These are phyloP conservation scores for Chlorella variabilis DNA, from an alignment of 163 green algal genomes.

Conservation along the genomic window DNA sequence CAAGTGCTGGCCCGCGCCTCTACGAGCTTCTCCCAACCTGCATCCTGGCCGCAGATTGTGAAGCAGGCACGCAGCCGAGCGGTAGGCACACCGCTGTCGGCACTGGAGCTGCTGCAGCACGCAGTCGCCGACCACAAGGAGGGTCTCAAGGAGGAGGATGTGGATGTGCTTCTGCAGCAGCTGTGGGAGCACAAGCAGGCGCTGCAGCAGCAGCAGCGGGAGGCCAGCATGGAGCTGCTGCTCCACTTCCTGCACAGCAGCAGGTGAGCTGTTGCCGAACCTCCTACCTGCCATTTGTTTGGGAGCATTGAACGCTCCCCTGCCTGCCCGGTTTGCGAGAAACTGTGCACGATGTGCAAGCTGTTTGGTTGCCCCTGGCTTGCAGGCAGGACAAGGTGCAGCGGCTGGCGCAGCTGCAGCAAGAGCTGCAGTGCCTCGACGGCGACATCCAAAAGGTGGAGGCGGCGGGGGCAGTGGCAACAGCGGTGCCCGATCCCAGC, in stretches of 20 bases:
- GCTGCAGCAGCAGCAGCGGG: conserved; percentile 61
- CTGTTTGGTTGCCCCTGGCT: background rate
- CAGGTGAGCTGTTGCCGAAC: conserved; percentile 39
- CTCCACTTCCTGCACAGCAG: conserved; percentile 81
- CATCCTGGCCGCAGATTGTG: background rate
- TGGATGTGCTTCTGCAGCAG: conserved; percentile 53
- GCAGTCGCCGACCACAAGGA: conserved; percentile 8
- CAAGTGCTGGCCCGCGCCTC: no score
- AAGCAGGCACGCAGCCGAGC: background rate
- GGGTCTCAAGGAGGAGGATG: conserved; percentile 20
- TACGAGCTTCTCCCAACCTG: no score
- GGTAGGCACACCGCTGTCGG: background rate
- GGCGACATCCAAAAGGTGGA: conserved; percentile 53
- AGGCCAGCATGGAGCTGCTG: conserved; percentile 75
- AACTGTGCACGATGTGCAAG: background rate
- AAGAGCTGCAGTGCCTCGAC: conserved; percentile 64
- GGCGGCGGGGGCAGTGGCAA: background rate
- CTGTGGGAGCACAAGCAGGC: conserved; percentile 46
- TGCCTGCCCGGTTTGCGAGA: no score
- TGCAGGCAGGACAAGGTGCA: conserved; percentile 66
- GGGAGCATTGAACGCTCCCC: no score
- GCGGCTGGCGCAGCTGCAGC: conserved; percentile 56
- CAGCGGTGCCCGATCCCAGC: background rate
- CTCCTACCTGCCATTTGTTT: no score
- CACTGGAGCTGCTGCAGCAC: conserved; percentile 36